Evolutionary conservation across 306 rosid genomes (phyloP).

Genomic region (Citrullus mucosospermus): DNA sequence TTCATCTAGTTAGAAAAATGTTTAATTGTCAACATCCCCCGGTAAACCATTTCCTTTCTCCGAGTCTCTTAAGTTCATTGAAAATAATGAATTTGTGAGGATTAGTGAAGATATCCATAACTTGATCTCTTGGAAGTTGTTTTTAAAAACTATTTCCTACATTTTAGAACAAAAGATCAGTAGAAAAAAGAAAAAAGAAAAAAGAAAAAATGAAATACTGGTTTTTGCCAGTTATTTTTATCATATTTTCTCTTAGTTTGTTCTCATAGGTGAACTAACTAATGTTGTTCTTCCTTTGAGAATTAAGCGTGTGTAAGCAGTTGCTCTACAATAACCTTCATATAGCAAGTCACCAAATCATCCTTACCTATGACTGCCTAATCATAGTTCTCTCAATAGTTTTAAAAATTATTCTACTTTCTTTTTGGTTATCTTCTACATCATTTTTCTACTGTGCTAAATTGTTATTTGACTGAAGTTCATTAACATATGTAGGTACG

Average conservation of each 20-base stretch:
- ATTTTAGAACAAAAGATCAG: neutral
- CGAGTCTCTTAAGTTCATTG: no score
- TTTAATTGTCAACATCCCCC: no score
- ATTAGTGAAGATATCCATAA: neutral
- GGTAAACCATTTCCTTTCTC: no score
- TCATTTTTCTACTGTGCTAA: neutral
- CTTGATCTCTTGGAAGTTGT: neutral
- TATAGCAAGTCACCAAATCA: no score
- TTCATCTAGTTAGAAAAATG: no score
- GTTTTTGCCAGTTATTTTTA: neutral
- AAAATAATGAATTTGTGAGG: neutral
- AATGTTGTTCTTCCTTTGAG: neutral
- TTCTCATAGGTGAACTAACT: neutral
- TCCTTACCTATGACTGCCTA: no score
- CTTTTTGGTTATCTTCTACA: neutral
- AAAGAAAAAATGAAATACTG: neutral
- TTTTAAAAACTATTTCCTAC: neutral
- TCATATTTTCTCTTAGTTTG: neutral
- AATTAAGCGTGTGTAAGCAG: neutral
- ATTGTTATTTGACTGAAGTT: neutral
- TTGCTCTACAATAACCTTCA: neutral
- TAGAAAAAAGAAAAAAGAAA: no score
- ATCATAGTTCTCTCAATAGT: neutral
- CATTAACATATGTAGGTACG: constrained; percentile 13
- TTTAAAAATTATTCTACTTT: neutral